Conservation (phyloP, 768 basidiomycete genomes). For the Sporobolomyces roseus region DNA sequence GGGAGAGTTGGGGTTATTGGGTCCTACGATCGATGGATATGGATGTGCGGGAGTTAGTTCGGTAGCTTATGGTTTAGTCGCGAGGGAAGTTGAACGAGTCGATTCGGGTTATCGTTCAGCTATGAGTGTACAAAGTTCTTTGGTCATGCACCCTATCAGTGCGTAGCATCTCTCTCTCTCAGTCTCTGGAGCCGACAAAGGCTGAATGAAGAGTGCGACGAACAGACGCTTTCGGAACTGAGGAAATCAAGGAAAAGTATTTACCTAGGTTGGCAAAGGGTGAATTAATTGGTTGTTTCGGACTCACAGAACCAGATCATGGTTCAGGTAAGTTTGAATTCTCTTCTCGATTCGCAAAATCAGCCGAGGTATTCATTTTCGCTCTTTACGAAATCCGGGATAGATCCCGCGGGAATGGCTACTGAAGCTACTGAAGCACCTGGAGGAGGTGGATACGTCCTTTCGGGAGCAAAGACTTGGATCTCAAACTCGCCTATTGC, state of each 20-base stretch:
- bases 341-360: neutral
- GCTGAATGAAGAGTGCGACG: conserved; percentile 43
- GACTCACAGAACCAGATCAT: conserved; percentile 92
- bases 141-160: conserved; percentile 79
- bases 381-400: neutral
- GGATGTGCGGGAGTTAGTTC: conserved; percentile 87
- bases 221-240: conserved; percentile 79
- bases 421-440: conserved; percentile 74
- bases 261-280: conserved; percentile 78
- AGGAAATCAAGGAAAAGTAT: conserved; percentile 85
- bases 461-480: conserved; percentile 96
- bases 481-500: conserved; percentile 64
- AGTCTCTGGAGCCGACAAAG: no score
- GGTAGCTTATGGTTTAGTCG: conserved; percentile 90
- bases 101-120: conserved; percentile 96
- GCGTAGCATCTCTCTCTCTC: neutral
- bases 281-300: conserved; percentile 87
- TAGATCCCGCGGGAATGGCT: conserved; percentile 93
- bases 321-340: conserved; percentile 58
- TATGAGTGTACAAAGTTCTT: conserved; percentile 88
- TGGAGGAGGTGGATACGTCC: conserved; percentile 71
- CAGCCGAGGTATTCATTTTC: neutral
- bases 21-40: conserved; percentile 87
- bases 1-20: conserved; percentile 85
- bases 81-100: conserved; percentile 87